Base-by-base conservation (phyloP, 1,284 basidiomycete species). In the Cystobasidium sp. region DNA sequence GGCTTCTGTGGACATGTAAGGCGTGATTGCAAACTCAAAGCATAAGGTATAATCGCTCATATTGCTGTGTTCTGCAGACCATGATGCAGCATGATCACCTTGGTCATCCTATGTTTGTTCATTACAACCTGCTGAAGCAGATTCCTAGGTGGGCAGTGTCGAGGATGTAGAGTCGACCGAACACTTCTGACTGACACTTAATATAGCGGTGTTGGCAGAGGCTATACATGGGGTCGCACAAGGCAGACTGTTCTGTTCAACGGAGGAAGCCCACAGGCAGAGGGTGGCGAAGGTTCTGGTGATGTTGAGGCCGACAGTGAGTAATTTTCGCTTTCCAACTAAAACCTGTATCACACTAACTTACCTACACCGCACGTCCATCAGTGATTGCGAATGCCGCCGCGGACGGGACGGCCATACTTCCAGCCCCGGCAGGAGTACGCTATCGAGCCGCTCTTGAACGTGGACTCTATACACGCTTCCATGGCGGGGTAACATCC, bases 81-180 rank as follows among this genome's bases (percentile, higher is more conserved):
- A 86, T 85, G 85, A 74, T 85, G 5, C 85, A 86, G 78, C 82
- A 84, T 77, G 82, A 82, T 59, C 76, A 78, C 24, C 55, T 75
- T 14, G 85, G 85, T 7, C 78, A 81, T 61, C 82, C 83, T 0
- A 73, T 84, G 10, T 85, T 85, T 72, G 81, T 86, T 2, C 85
- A 86, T 78, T 84, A 71, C 37, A 82, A 82, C 56, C 78, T 85
- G 22, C 77, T 86, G 62, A 85, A 85, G 76, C 82, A 84, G 77
- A 83, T 85, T 24, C 58, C 75, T 1, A 66, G 71, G 71, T 74
- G 49, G 12, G 39, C 43, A 4, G 0, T 3, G 5, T 18, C n/a
- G 9, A 10, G 39, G 6, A 18, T 5, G 1, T n/a, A 43, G 14
- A 12, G 56, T 39, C 18, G n/a, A 22, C 24, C 22, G 10, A 56